Conservation (phyloP, 805 yeast genomes). For the Grigorovia jiainica region DNA sequence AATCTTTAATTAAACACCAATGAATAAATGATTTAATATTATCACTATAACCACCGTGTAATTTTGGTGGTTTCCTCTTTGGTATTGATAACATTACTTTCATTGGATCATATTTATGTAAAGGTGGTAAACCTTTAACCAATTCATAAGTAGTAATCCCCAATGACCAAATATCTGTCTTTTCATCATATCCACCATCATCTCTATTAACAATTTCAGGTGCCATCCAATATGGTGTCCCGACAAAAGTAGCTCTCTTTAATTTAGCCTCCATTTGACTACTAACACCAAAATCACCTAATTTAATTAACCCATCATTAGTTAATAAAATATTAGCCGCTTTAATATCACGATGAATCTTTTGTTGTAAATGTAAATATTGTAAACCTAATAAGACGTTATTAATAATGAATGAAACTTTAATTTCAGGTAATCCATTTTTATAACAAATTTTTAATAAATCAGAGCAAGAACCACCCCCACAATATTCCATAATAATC, state of each 20-base stretch:
- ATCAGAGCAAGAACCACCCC: slow-evolving; percentile 86
- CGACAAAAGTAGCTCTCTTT: slow-evolving; percentile 71
- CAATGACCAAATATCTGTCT: slow-evolving; percentile 92
- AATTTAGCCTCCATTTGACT: slow-evolving; percentile 68
- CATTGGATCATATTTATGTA: slow-evolving; percentile 63
- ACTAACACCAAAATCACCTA: slow-evolving; percentile 91
- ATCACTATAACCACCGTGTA: slow-evolving; percentile 25
- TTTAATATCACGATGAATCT: slow-evolving; percentile 84
- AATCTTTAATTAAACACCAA: slow-evolving; percentile 59
- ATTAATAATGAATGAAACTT: slow-evolving; percentile 51
- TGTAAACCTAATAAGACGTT: slow-evolving; percentile 61
- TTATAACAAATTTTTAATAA: slow-evolving; percentile 38
- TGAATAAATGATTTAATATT: slow-evolving; percentile 45
- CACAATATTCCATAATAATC: slow-evolving; percentile 93
- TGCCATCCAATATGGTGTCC: slow-evolving; percentile 98
- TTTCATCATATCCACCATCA: slow-evolving; percentile 58
- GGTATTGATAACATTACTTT: slow-evolving; percentile 48
- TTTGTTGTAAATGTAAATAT: slow-evolving; percentile 65
- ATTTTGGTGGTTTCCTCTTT: slow-evolving; percentile 27
- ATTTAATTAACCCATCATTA: slow-evolving; percentile 56
- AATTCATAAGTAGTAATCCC: slow-evolving; percentile 90
- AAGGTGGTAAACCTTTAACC: slow-evolving; percentile 75
- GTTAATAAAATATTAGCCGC: slow-evolving; percentile 81
- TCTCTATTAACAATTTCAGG: slow-evolving; percentile 70
- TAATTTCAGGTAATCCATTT: slow-evolving; percentile 32